Percentiles rank a stretch among this genome's conserved stretches.
These are phyloP conservation scores for Angomonas ambiguus DNA, from an alignment of 208 protist species.

Conservation along the genomic window DNA sequence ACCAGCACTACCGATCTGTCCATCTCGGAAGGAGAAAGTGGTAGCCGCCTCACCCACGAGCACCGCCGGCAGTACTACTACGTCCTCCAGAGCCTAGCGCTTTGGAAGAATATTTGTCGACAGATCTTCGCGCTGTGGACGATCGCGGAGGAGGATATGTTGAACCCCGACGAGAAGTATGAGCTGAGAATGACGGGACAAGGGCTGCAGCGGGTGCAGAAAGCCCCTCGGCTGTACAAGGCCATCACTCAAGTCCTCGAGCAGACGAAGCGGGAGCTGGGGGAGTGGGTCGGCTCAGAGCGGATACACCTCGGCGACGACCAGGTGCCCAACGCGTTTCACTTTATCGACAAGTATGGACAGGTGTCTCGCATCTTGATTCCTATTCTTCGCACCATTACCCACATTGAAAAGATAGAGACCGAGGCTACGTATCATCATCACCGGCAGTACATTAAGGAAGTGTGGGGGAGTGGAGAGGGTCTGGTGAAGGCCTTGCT, in stretches of 20 bases:
- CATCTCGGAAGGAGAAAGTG: slow-evolving; percentile 77
- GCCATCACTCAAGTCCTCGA: slow-evolving; percentile 86
- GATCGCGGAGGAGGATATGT: slow-evolving; percentile 93
- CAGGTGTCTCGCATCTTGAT: slow-evolving; percentile 95
- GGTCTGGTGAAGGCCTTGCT: slow-evolving; percentile 84
- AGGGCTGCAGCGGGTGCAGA: slow-evolving; percentile 94
- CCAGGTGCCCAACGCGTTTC: slow-evolving; percentile 97
- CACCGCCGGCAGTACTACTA: slow-evolving; percentile 95
- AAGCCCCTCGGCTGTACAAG: slow-evolving; percentile 76
- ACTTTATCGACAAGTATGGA: slow-evolving; percentile 99
- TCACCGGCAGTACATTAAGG: slow-evolving; percentile 74
- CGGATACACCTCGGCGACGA: slow-evolving; percentile 96
- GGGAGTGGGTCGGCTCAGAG: slow-evolving; percentile 87
- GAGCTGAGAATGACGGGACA: slow-evolving; percentile 90
- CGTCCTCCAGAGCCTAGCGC: slow-evolving; percentile 93
- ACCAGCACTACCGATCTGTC: slow-evolving; percentile 48
- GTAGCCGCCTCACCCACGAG: slow-evolving; percentile 93
- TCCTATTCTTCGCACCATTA: slow-evolving; percentile 89
- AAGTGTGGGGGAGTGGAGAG: slow-evolving; percentile 65
- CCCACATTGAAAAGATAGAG: slow-evolving; percentile 52
- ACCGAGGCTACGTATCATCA: slow-evolving; percentile 21
- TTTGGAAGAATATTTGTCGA: slow-evolving; percentile 94
- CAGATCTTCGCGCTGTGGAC: slow-evolving; percentile 90
- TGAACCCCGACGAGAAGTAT: slow-evolving; percentile 80
- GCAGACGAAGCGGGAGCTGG: slow-evolving; percentile 84